Percentiles rank a stretch among this genome's conserved stretches.
These are phyloP conservation scores for Rhodotorula sp. DNA, from an alignment of 1,284 basidiomycete species.

Conservation along the genomic window DNA sequence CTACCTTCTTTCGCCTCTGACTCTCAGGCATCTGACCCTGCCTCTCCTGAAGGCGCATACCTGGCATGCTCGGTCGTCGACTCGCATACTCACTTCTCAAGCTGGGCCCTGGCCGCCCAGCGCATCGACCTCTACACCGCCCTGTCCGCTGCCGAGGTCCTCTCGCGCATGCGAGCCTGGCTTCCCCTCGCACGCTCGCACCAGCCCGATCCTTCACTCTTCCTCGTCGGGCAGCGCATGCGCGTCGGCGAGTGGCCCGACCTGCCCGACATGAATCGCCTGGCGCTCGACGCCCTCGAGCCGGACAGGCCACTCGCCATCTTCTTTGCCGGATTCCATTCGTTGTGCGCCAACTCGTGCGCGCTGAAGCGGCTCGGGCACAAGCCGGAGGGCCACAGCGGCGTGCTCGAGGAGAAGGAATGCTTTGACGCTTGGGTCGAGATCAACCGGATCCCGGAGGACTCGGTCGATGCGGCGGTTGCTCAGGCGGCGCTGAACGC, in stretches of 20 bases:
- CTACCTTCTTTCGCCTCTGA: no score
- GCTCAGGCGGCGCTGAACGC: slow-evolving; percentile 43
- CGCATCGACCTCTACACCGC: no score
- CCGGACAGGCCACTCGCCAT: slow-evolving; percentile 44
- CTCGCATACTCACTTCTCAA: no score
- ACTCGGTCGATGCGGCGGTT: slow-evolving; percentile 44
- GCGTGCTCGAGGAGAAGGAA: slow-evolving; percentile 45
- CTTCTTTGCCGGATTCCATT: slow-evolving; percentile 48
- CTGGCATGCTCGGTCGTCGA: no score
- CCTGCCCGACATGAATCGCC: slow-evolving; percentile 38
- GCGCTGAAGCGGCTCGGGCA: slow-evolving; percentile 40
- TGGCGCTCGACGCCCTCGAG: slow-evolving; percentile 41
- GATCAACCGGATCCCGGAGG: slow-evolving; percentile 41
- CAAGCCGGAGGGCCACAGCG: slow-evolving; percentile 33
- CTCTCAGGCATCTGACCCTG: no score
- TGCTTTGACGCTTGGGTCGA: slow-evolving; percentile 43
- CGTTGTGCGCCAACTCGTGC: slow-evolving; percentile 45
- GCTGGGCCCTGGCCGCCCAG: no score
- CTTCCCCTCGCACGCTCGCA: no score
- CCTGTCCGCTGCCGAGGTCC: no score
- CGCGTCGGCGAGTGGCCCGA: slow-evolving; percentile 45
- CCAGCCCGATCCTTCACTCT: no score
- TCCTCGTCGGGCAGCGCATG: slow-evolving; percentile 9
- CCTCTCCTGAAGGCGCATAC: no score
- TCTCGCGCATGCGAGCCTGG: no score